Evolutionary conservation across 2,329 filamentous ascomycete species (phyloP), one percentile per base, ranked within the genome.

Genomic region (Apiospora arundinis): DNA sequence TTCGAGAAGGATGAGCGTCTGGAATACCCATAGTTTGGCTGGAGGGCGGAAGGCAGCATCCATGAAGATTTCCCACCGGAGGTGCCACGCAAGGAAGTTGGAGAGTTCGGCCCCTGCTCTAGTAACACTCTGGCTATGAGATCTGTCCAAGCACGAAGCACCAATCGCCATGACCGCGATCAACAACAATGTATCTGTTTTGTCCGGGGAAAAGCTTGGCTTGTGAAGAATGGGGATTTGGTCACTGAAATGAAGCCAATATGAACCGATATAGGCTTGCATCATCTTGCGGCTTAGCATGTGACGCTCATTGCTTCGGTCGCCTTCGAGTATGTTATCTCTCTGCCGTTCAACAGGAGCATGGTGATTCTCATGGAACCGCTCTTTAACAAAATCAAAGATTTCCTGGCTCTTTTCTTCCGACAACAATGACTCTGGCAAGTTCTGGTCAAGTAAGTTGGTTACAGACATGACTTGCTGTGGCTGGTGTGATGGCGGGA

Each of bases 41-140:
- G 96, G 95, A 1, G 96, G 95, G 23, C 94, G 88, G 82, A 97
- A 98, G 81, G 95, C 94, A 18, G 89, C 87, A 79, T 98, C 93
- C 87, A 95, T 96, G 79, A 98, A 98, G 48, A 98, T 93, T 80
- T 97, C 93, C 94, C 95, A 98, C 70, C 96, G 90, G n/a, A 98
- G 84, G 82, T 98, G 94, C 91, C 93, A 96, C 0, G 94, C 95
- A 45, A 98, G 83, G 77, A 98, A 97, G 79, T 95, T 95, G 32
- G 95, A 94, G 28, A 98, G 84, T 74, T 95, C 91, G 0, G 93
- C 91, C n/a, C 93, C 94, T 21, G 91, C 89, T 77, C 92, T 90
- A 7, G 92, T 95, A 2, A 93, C 85, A 70, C 92, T 90, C 40
- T 90, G 87, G 0, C 93, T 92, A 78, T 97, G 92, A 0, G 90